Evolutionary conservation across 2,329 filamentous ascomycete species (phyloP), one percentile per base, ranked within the genome.

Genomic region (Graphium sp.): DNA sequence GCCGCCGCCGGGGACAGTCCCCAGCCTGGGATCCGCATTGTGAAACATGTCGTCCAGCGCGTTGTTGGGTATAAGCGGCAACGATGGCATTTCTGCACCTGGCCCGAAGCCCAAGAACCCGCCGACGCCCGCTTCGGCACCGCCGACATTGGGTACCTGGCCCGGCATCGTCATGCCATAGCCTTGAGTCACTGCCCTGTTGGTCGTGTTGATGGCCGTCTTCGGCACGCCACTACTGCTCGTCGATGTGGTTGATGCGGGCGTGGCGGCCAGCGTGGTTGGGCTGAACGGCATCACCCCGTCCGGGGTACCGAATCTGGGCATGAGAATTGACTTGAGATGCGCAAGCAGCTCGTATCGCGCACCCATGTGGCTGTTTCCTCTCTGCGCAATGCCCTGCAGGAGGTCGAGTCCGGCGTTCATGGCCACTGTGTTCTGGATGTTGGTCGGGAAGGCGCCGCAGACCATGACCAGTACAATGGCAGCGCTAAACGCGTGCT

Each of bases 391-490:
- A 59, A 68, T 67, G 18, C 49, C 46, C 7, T 47, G 48, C 5
- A 68, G 49, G 17, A 68, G 48, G 6, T 48, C 47, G 6, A 69
- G 42, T 10, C 55, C 51, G 21, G 47, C 47, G 16, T 59, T 52
- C 58, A 63, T 63, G 5, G 58, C 50, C 6, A 43, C 37, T 3
- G 44, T 46, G 37, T 58, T 60, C 14, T 45, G 41, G 6, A 50
- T 39, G 28, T 57, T 53, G 17, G 47, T 41, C 0, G 62, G 62
- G 32, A 69, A 66, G 2, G 62, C 56, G 7, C 58, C 55, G 39
- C 62, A 63, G 13, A 63, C 57, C 56, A 68, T 63, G 15, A 67
- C 57, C 5, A 69, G 52, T 3, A 67, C 51, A 8, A 68, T 53
- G 8, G 61, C 55, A 2, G 63, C 61, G 0, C 59, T 64, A 37